These are phyloP conservation scores for Trichaptum fuscoviolaceum DNA, from an alignment of 768 basidiomycete genomes.

Conservation along the genomic window DNA sequence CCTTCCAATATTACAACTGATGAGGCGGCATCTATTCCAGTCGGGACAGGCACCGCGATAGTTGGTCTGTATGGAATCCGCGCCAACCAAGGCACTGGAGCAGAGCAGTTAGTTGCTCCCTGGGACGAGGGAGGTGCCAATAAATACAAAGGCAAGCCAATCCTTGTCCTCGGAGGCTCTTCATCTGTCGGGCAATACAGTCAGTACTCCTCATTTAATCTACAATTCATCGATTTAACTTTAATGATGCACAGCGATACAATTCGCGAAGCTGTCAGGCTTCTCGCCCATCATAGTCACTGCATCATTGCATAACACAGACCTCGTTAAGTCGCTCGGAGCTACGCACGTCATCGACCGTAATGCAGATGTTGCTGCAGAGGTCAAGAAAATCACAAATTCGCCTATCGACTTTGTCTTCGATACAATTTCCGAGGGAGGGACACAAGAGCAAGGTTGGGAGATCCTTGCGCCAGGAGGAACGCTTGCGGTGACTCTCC, in stretches of 20 bases:
- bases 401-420: slow-evolving; percentile 13
- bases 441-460: slow-evolving; percentile 14
- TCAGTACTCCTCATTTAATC: slow-evolving; percentile 6
- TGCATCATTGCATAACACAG: slow-evolving; percentile 14
- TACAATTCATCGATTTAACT: not conserved
- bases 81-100: slow-evolving; percentile 16
- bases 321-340: slow-evolving; percentile 18
- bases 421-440: slow-evolving; percentile 14
- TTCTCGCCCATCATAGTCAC: slow-evolving; percentile 17
- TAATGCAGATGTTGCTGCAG: slow-evolving; percentile 7
- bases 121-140: slow-evolving; percentile 21
- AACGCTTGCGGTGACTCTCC: slow-evolving; percentile 9
- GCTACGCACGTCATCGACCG: slow-evolving; percentile 20
- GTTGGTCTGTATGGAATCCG: slow-evolving; percentile 28
- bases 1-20: slow-evolving; percentile 33
- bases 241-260: slow-evolving; percentile 16
- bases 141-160: slow-evolving; percentile 27
- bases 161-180: slow-evolving; percentile 27
- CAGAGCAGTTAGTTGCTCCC: slow-evolving; percentile 18
- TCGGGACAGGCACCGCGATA: slow-evolving; percentile 33
- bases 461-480: slow-evolving; percentile 14
- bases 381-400: slow-evolving; percentile 16
- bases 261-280: slow-evolving; percentile 18
- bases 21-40: slow-evolving; percentile 37
- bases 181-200: slow-evolving; percentile 26